phyloP scores from a whole-genome alignment of 179 eudicot species.

The Monotropa hypopitys region DNA sequence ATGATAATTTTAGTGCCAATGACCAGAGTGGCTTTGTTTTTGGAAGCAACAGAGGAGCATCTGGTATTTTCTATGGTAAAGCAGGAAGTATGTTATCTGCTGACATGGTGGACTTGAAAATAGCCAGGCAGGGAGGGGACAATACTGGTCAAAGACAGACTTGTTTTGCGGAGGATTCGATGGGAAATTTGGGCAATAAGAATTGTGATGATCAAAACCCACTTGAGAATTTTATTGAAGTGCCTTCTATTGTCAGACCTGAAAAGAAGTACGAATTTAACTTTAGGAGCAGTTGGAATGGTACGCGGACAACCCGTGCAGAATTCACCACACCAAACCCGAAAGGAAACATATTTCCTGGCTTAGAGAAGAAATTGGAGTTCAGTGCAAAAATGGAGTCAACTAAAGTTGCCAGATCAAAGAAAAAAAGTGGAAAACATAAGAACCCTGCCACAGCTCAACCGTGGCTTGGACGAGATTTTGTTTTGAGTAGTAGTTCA shows the following conservation, averaged over 20 bases:
- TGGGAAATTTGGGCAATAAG: slow-evolving; percentile 25
- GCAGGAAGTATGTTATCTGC: slow-evolving; percentile 24
- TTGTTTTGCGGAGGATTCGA: slow-evolving; percentile 9
- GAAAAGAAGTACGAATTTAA: slow-evolving; percentile 26
- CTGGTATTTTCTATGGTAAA: slow-evolving; percentile 7
- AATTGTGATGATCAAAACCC: slow-evolving; percentile 15
- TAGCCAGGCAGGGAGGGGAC: slow-evolving; percentile 13
- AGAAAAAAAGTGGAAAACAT: slow-evolving; percentile 50
- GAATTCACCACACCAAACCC: slow-evolving; percentile 35
- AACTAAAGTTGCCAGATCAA: slow-evolving; percentile 29
- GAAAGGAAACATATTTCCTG: slow-evolving; percentile 26
- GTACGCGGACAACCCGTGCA: slow-evolving; percentile 19
- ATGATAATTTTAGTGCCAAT: slow-evolving; percentile 7
- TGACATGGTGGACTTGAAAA: slow-evolving; percentile 30
- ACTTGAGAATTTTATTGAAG: slow-evolving; percentile 5
- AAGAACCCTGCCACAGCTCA: slow-evolving; percentile 25
- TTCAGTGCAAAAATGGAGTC: slow-evolving; percentile 29
- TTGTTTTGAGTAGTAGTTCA: slow-evolving; percentile 15
- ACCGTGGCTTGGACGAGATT: slow-evolving; percentile 24
- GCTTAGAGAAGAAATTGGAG: slow-evolving; percentile 30
- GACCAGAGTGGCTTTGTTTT: slow-evolving; percentile 18
- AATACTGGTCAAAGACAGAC: slow-evolving; percentile 6
- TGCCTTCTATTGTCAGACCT: slow-evolving; percentile 14
- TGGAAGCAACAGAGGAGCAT: slow-evolving; percentile 12
- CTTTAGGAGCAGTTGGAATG: slow-evolving; percentile 19